Evolutionary conservation across 257 asterid species (phyloP).

Genomic region (Salvia hispanica): DNA sequence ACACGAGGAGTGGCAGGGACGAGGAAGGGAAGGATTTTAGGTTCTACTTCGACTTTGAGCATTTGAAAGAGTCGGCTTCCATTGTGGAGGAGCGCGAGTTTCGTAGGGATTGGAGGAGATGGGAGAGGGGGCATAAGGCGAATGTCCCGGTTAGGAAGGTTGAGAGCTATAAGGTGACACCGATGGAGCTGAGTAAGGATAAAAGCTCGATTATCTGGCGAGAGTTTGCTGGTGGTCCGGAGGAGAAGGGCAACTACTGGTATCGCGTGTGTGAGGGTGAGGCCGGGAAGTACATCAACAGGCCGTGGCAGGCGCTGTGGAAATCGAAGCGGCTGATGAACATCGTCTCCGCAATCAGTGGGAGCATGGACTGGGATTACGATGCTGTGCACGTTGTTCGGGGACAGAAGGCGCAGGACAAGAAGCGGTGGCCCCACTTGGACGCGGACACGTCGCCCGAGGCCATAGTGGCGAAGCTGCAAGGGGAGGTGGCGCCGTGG

Average conservation of each 20-base stretch:
- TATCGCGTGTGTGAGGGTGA: slow-evolving; percentile 97
- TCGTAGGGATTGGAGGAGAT: slow-evolving; percentile 71
- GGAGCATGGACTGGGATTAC: slow-evolving; percentile 98
- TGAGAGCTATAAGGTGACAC: slow-evolving; percentile 61
- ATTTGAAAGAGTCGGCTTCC: slow-evolving; percentile 71
- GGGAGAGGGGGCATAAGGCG: slow-evolving; percentile 68
- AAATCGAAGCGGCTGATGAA: slow-evolving; percentile 92
- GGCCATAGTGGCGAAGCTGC: slow-evolving; percentile 65
- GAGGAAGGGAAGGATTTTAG: slow-evolving; percentile 93
- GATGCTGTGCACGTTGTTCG: slow-evolving; percentile 91
- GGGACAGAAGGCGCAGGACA: slow-evolving; percentile 82
- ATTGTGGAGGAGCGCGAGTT: slow-evolving; percentile 82
- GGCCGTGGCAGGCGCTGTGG: slow-evolving; percentile 93
- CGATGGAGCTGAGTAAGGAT: slow-evolving; percentile 70
- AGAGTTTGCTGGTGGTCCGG: slow-evolving; percentile 63
- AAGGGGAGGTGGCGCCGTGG: slow-evolving; percentile 60
- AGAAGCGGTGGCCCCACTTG: slow-evolving; percentile 77
- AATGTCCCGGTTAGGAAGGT: slow-evolving; percentile 73
- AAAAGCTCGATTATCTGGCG: slow-evolving; percentile 80
- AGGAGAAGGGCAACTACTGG: slow-evolving; percentile 90
- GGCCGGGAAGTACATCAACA: slow-evolving; percentile 62
- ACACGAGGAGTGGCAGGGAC: slow-evolving; percentile 65
- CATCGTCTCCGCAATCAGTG: slow-evolving; percentile 88
- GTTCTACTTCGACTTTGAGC: slow-evolving; percentile 93
- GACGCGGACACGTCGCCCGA: slow-evolving; percentile 90